Evolutionary conservation across 495 filamentous ascomycete species (phyloP).

Genomic region (Alectoria sarmentosa): DNA sequence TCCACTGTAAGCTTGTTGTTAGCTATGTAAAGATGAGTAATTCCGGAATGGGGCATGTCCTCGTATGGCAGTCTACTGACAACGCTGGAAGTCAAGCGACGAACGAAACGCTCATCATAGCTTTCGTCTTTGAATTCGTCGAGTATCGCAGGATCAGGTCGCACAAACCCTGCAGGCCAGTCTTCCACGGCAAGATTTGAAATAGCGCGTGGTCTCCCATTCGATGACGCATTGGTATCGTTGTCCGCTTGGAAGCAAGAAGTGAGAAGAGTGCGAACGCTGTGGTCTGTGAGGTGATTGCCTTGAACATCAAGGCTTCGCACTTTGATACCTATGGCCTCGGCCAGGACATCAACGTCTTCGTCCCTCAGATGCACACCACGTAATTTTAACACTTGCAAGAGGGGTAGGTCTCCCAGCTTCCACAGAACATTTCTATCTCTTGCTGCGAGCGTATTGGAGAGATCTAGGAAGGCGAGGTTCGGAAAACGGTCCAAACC

Average conservation of each 20-base stretch:
- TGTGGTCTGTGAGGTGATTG: slow-evolving; percentile 52
- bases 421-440: slow-evolving; percentile 43
- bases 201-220: neutral
- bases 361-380: slow-evolving; percentile 49
- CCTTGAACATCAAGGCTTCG: slow-evolving; percentile 53
- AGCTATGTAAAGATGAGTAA: slow-evolving; percentile 54
- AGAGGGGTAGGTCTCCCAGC: slow-evolving; percentile 37
- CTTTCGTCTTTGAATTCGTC: slow-evolving; percentile 32
- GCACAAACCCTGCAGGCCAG: slow-evolving; percentile 28
- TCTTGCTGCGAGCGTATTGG: slow-evolving; percentile 49
- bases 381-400: slow-evolving; percentile 54
- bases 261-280: slow-evolving; percentile 44
- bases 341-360: slow-evolving; percentile 47
- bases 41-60: slow-evolving; percentile 43
- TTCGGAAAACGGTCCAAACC: slow-evolving; percentile 47
- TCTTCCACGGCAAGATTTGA: slow-evolving; percentile 20
- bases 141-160: slow-evolving; percentile 25
- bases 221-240: neutral
- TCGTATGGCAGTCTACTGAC: slow-evolving; percentile 48
- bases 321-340: slow-evolving; percentile 45
- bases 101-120: slow-evolving; percentile 45
- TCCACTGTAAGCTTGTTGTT: slow-evolving; percentile 53
- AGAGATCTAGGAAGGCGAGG: slow-evolving; percentile 55
- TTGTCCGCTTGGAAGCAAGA: slow-evolving; percentile 39
- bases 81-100: slow-evolving; percentile 42